phyloP scores from a whole-genome alignment of 805 yeast genomes.

The Candida ficus region DNA sequence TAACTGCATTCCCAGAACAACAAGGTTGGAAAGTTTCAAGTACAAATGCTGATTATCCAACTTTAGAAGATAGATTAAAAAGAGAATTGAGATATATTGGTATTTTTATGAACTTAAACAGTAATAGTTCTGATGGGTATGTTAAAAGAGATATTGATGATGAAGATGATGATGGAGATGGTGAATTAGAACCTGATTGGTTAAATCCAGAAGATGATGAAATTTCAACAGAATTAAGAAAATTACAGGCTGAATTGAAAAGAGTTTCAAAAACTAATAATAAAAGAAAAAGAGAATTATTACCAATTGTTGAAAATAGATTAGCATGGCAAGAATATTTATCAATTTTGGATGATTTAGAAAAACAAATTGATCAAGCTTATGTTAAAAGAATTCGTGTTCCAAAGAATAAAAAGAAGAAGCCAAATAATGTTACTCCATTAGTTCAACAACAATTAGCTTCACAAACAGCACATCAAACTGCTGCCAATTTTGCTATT shows the following conservation, averaged over 20 bases:
- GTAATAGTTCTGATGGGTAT: conserved; percentile 10
- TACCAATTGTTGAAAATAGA: conserved; percentile 78
- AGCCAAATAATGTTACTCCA: conserved; percentile 25
- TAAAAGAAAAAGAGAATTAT: conserved; percentile 55
- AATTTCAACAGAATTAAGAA: conserved; percentile 76
- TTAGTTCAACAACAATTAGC: conserved; percentile 26
- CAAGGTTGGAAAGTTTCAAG: conserved; percentile 44
- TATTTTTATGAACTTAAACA: conserved; percentile 59
- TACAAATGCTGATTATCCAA: conserved; percentile 57
- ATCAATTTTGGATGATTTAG: conserved; percentile 86
- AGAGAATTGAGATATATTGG: conserved; percentile 89
- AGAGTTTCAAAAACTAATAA: conserved; percentile 59
- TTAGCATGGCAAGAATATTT: conserved; percentile 93
- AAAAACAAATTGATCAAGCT: conserved; percentile 95
- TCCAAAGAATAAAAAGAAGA: conserved; percentile 45
- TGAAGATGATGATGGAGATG: conserved; percentile 16
- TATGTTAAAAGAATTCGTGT: conserved; percentile 78
- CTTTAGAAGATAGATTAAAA: conserved; percentile 82
- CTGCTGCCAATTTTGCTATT: conserved; percentile 72
- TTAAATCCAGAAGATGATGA: conserved; percentile 88
- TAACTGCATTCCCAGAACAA: conserved; percentile 33
- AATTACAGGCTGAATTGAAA: conserved; percentile 62
- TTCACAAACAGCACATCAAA: conserved; percentile 46
- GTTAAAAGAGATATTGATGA: conserved; percentile 25
- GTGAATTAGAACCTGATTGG: conserved; percentile 49